Percentiles rank a stretch among this genome's conserved stretches.
phyloP scores from a whole-genome alignment of 331 rosid species.

The Spiraea crenata region DNA sequence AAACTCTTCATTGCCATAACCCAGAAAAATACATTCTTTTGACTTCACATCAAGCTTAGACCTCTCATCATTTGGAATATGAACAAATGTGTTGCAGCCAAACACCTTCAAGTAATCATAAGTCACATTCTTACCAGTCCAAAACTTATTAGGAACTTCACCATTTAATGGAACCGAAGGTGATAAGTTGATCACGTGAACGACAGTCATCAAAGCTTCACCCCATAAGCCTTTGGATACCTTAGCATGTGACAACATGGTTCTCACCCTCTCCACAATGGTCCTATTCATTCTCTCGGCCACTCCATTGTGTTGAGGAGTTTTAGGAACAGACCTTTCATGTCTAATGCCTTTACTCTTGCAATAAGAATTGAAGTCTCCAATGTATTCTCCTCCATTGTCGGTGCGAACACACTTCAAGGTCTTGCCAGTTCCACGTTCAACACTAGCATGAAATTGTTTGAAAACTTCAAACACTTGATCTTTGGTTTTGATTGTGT shows the following conservation, averaged over 20 bases:
- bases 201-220: background rate
- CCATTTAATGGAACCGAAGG: background rate
- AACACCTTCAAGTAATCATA: background rate
- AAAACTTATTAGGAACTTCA: background rate
- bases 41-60: no score
- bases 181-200: constrained; percentile 6
- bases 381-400: background rate
- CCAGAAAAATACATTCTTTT: no score
- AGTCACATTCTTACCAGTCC: background rate
- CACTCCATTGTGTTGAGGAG: background rate
- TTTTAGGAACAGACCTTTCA: background rate
- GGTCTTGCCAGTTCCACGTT: no score
- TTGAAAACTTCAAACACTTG: background rate
- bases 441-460: background rate
- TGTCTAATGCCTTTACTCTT: background rate
- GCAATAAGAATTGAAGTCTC: background rate
- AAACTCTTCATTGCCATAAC: no score
- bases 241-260: constrained; percentile 13
- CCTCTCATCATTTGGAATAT: no score
- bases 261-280: background rate
- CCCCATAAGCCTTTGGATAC: background rate
- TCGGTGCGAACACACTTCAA: background rate
- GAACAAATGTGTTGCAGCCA: constrained; percentile 4
- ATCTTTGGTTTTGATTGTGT: background rate
- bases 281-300: background rate